Base-by-base conservation (phyloP, 345 rosid genomes). In the Syzygium aromaticum region DNA sequence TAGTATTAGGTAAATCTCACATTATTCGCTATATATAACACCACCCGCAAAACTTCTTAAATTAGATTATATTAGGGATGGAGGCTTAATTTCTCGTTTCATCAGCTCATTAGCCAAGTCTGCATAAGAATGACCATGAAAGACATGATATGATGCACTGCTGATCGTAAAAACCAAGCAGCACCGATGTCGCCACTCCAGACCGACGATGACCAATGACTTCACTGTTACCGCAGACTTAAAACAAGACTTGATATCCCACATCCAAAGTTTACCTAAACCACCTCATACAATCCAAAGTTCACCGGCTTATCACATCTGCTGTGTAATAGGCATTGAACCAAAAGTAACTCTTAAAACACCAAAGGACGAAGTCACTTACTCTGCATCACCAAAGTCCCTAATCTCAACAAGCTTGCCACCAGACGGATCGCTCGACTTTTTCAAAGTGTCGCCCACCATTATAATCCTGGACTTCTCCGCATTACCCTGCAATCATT, bases 371-470 rank as follows among this genome's bases (percentile, higher is more conserved):
- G 25, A 67, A 67, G 46, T 51, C 8, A 52, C 95, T 92, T 94
- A 96, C 98, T 88, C 52, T 86, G 96, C 89, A 87, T 94, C 98
- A 64, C 94, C 93, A 67, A 89, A 85, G 90, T 95, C 96, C 54
- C 86, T 93, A 85, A 96, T 91, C 86, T 92, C 94, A 52, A 89
- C 80, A 89, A 94, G 91, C 73, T 84, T 83, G 51, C 90, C 96
- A 46, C 88, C 94, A 28, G 97, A 94, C 19, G 94, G 90, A 89
- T 92, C 93, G 22, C 93, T 89, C 7, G 93, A 95, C 91, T 92
- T 96, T 90, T 95, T 97, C 86, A 96, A 89, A 16, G 96, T 87
- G 85, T 97, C 99, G 64, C 99, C 99, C 3, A 96, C 98, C 98
- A 97, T 94, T 51, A 97, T 89, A 77, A 97, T 94, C 86, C 97